Conservation (phyloP, 1,284 basidiomycete species). For the Moesziomyces aphidis region DNA sequence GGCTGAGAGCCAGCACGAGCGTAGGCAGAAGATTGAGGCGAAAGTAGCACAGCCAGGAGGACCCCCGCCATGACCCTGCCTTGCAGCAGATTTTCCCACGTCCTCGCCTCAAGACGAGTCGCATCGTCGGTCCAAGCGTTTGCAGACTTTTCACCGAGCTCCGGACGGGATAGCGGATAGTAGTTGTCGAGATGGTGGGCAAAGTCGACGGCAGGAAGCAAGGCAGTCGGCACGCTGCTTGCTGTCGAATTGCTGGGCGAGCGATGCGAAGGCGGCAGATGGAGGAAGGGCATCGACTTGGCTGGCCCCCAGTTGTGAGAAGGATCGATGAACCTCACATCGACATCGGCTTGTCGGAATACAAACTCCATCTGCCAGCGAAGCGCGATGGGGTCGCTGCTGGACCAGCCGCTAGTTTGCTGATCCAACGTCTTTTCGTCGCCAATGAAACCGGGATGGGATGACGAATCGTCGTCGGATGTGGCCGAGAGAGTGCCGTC, state of each 20-base stretch:
- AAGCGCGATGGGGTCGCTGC: constrained; percentile 57
- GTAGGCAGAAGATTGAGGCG: constrained; percentile 33
- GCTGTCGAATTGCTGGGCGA: constrained; percentile 8
- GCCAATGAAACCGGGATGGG: neutral
- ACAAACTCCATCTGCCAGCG: constrained; percentile 62
- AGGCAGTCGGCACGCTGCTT: constrained; percentile 16
- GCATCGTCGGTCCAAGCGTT: constrained; percentile 13
- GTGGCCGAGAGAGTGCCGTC: constrained; percentile 21
- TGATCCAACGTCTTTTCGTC: constrained; percentile 4
- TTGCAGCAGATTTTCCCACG: constrained; percentile 41
- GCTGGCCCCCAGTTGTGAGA: constrained; percentile 56
- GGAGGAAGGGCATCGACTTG: constrained; percentile 53
- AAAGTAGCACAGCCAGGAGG: constrained; percentile 27
- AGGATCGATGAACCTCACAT: constrained; percentile 45
- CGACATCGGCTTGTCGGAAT: constrained; percentile 46
- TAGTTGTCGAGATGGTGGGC: constrained; percentile 51
- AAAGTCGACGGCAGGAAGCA: constrained; percentile 35
- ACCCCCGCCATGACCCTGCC: constrained; percentile 48
- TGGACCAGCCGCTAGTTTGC: constrained; percentile 45
- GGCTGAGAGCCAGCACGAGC: constrained; percentile 15
- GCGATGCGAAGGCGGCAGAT: constrained; percentile 24
- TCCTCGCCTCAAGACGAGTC: constrained; percentile 32
- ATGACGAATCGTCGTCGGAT: constrained; percentile 1
- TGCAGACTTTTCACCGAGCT: constrained; percentile 36
- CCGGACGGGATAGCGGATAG: constrained; percentile 37